Evolutionary conservation across 352 stramenopile genomes (phyloP), one percentile per base, ranked within the genome.

Genomic region (Phytophthora crassamura): DNA sequence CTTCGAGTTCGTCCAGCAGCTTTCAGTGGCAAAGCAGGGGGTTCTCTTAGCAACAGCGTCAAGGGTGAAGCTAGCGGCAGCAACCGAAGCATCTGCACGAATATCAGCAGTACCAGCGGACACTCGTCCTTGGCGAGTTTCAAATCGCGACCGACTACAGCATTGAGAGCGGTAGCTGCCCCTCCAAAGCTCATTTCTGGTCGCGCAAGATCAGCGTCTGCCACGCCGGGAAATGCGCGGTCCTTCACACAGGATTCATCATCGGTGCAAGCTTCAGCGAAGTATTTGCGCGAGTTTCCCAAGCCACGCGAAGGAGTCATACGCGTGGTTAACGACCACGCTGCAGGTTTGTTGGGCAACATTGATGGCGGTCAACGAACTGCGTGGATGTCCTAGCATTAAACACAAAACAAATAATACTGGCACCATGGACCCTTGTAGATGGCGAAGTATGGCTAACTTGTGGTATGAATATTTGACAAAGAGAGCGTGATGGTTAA

Each of bases 271-370:
- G 59, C 46, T 7, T 59, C 71, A 0, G 46, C 58, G 0, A 77
- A 80, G 20, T 91, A 91, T 56, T 28, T 86, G 35, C 76, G 82
- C 11, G 82, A 91, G 48, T 91, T 91, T 39, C 78, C 82, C 1
- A 82, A 80, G 46, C 82, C 82, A 5, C 68, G 74, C 15, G 40
- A 73, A 20, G 82, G 80, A 6, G 65, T 86, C 7, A 76, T 89
- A n/a, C 63, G 65, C 5, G 52, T 75, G 8, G 30, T 64, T 12
- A 76, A 63, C 38, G 49, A 74, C 11, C 32, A 72, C 57, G 67
- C 57, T 4, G 20, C 28, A 54, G 33, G 54, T 15, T 53, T 75
- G 14, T 12, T 72, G 18, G 36, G 12, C 16, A 43, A 30, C 14
- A 22, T 57, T 8, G 73, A 82, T 3, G 61, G 77, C 35, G 59